These are phyloP conservation scores for Limonium bicolor DNA, from an alignment of 148 eudicot genomes.

Conservation along the genomic window DNA sequence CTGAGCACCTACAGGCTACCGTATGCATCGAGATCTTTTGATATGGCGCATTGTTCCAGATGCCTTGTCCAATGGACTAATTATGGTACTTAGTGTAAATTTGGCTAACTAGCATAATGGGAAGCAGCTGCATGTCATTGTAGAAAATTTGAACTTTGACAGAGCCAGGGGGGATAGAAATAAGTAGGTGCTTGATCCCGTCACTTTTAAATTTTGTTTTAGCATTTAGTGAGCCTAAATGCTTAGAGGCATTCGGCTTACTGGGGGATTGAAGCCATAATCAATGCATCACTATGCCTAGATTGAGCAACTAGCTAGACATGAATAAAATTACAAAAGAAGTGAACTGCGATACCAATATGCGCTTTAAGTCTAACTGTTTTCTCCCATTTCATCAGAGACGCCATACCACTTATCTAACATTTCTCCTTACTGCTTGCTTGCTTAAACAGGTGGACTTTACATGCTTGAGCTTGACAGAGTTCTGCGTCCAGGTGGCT, in stretches of 20 bases:
- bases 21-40: conserved; percentile 42
- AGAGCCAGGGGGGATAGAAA: too few relatives aligned
- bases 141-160: too few relatives aligned
- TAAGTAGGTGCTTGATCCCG: too few relatives aligned
- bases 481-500: conserved; percentile 67
- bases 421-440: background rate
- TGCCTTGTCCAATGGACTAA: conserved; percentile 47
- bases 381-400: background rate
- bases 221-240: too few relatives aligned
- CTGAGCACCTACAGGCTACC: conserved; percentile 36
- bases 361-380: background rate
- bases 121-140: too few relatives aligned
- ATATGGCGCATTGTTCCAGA: conserved; percentile 52
- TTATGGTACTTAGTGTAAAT: conserved; percentile 43
- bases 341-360: background rate
- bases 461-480: conserved; percentile 58
- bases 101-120: too few relatives aligned
- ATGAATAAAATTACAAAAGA: too few relatives aligned
- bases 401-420: background rate
- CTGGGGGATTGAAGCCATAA: too few relatives aligned
- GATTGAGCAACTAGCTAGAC: too few relatives aligned
- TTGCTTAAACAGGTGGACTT: conserved; percentile 32
- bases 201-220: too few relatives aligned
- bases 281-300: too few relatives aligned
- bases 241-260: too few relatives aligned